phyloP scores from a whole-genome alignment of 2,329 filamentous ascomycete species.

The Cladorrhinum sp. region DNA sequence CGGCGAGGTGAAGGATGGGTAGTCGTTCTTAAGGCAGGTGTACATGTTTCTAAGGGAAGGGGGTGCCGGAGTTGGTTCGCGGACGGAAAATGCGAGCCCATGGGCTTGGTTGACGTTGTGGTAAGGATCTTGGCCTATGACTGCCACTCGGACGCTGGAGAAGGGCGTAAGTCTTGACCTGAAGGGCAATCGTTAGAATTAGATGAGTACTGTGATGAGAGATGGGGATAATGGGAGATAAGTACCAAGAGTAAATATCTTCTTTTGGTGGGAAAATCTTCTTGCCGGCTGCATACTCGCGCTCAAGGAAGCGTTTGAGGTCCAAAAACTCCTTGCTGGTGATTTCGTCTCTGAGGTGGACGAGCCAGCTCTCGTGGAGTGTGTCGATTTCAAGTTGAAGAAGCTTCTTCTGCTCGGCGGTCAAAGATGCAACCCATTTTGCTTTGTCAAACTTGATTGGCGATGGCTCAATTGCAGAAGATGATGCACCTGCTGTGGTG shows the following conservation, averaged over 20 bases:
- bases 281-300: slow-evolving; percentile 68
- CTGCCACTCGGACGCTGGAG: slow-evolving; percentile 82
- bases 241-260: slow-evolving; percentile 93
- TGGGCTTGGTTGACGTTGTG: slow-evolving; percentile 95
- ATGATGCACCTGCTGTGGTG: slow-evolving; percentile 14
- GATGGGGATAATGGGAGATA: slow-evolving; percentile 4
- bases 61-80: slow-evolving; percentile 81
- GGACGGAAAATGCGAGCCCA: slow-evolving; percentile 92
- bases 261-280: slow-evolving; percentile 83
- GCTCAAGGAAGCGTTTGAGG: slow-evolving; percentile 81
- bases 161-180: slow-evolving; percentile 95
- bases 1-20: slow-evolving; percentile 73
- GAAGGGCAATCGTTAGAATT: not conserved
- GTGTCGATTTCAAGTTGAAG: slow-evolving; percentile 90
- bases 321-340: slow-evolving; percentile 75
- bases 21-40: slow-evolving; percentile 81
- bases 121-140: slow-evolving; percentile 95
- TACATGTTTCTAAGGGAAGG: slow-evolving; percentile 95
- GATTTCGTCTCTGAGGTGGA: slow-evolving; percentile 83
- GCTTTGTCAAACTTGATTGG: slow-evolving; percentile 75
- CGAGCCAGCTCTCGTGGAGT: slow-evolving; percentile 86
- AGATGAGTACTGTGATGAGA: not conserved
- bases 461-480: slow-evolving; percentile 31
- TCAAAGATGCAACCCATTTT: slow-evolving; percentile 81
- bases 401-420: slow-evolving; percentile 75